Percentiles rank a stretch among this genome's conserved stretches.
Conservation (phyloP, 2,329 filamentous ascomycete species). For the Trichoderma aggressivum region DNA sequence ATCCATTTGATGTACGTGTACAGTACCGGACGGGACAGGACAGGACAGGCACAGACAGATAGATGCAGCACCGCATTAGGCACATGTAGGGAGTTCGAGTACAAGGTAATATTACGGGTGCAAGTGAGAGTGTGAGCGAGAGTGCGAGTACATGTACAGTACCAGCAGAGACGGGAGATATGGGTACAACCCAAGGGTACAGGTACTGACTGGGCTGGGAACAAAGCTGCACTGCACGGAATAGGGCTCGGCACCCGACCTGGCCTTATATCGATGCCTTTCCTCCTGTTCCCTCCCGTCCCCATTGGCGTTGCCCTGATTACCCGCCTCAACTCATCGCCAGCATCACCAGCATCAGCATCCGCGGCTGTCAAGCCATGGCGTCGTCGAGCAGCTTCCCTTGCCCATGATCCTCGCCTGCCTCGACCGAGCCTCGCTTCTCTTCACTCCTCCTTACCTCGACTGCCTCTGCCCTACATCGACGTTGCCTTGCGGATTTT, state of each 20-base stretch:
- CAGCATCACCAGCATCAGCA: not conserved
- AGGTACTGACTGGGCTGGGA: not conserved
- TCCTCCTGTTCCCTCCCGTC: not conserved
- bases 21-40: not conserved
- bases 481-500: not conserved
- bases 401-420: not conserved
- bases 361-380: not conserved
- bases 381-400: constrained; percentile 7
- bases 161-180: not conserved
- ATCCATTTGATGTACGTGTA: not conserved
- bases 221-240: not conserved
- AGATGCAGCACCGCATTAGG: not conserved
- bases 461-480: not conserved
- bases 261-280: not conserved
- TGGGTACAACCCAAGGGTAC: not conserved
- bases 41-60: not conserved
- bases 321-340: not conserved
- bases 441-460: not conserved
- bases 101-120: not conserved
- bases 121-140: not conserved
- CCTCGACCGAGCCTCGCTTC: not conserved
- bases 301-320: not conserved
- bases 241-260: not conserved
- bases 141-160: not conserved
- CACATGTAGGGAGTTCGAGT: not conserved